These are phyloP conservation scores for Globisporangium echinulatum DNA, from an alignment of 352 stramenopile genomes.

Conservation along the genomic window DNA sequence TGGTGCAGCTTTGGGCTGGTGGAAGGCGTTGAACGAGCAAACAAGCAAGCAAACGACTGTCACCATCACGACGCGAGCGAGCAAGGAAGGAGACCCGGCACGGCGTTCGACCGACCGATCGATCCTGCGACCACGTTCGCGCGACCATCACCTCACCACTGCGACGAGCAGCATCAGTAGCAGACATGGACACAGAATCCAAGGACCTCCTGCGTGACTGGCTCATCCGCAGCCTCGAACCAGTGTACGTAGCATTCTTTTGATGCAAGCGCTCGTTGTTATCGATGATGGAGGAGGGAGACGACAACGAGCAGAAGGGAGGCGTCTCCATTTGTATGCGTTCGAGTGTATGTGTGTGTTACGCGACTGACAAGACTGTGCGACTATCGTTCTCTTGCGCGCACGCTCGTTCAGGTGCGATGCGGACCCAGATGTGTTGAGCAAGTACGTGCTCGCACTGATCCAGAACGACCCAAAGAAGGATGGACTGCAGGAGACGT, in stretches of 20 bases:
- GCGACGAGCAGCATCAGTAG: neutral
- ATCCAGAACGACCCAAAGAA: constrained; percentile 81
- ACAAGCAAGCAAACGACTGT: too few relatives aligned
- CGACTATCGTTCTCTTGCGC: neutral
- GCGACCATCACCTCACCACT: too few relatives aligned
- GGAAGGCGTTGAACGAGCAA: too few relatives aligned
- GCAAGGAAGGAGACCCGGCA: neutral
- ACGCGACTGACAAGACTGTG: neutral
- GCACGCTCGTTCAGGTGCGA: constrained; percentile 47
- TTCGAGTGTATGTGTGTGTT: neutral
- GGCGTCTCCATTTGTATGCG: neutral
- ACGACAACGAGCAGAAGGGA: too few relatives aligned
- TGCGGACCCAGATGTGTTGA: constrained; percentile 79
- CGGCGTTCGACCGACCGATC: too few relatives aligned
- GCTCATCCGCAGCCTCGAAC: constrained; percentile 79
- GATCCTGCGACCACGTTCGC: neutral
- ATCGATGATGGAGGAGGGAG: too few relatives aligned
- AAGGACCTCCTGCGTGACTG: constrained; percentile 83
- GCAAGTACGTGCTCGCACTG: constrained; percentile 83
- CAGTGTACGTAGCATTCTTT: constrained; percentile 35
- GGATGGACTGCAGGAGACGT: constrained; percentile 58
- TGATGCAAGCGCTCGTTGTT: too few relatives aligned
- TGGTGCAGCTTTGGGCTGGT: too few relatives aligned
- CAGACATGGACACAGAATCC: constrained; percentile 63
- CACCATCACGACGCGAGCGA: too few relatives aligned